These are phyloP conservation scores for Dysphania ambrosioides DNA, from an alignment of 148 eudicot genomes.

Conservation along the genomic window DNA sequence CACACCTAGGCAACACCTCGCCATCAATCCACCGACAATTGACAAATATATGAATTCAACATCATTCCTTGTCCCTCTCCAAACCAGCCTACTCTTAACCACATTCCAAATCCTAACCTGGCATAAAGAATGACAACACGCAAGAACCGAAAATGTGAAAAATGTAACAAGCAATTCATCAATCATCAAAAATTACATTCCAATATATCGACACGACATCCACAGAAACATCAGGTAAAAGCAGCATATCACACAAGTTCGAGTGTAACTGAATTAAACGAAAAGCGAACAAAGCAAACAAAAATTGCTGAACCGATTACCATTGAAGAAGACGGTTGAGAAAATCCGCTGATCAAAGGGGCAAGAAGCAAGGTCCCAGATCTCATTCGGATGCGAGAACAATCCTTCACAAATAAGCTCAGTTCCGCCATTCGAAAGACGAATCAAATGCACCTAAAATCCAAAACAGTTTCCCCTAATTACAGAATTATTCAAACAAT, in stretches of 20 bases:
- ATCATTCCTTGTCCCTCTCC: background rate
- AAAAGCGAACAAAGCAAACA: background rate
- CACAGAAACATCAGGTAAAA: background rate
- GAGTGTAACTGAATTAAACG: background rate
- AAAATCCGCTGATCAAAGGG: constrained; percentile 95
- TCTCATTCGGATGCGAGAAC: constrained; percentile 93
- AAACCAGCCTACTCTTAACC: background rate
- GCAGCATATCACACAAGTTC: background rate
- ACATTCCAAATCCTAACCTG: background rate
- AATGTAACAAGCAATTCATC: background rate
- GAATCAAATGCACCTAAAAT: constrained; percentile 89
- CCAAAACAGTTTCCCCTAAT: background rate
- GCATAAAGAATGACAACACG: background rate
- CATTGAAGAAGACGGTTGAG: constrained; percentile 80
- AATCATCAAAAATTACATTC: constrained; percentile 2
- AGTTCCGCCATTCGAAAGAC: constrained; percentile 76
- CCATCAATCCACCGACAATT: background rate
- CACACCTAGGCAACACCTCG: background rate
- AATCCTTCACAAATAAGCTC: constrained; percentile 93
- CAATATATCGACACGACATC: background rate
- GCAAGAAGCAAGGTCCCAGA: constrained; percentile 95
- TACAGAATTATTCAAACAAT: background rate
- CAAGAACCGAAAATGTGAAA: background rate
- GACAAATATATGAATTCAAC: background rate
- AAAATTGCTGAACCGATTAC: constrained; percentile 37